Evolutionary conservation across 2,329 filamentous ascomycete genomes (phyloP), one percentile per base, ranked within the genome.

Genomic region (Arthroderma sp.): DNA sequence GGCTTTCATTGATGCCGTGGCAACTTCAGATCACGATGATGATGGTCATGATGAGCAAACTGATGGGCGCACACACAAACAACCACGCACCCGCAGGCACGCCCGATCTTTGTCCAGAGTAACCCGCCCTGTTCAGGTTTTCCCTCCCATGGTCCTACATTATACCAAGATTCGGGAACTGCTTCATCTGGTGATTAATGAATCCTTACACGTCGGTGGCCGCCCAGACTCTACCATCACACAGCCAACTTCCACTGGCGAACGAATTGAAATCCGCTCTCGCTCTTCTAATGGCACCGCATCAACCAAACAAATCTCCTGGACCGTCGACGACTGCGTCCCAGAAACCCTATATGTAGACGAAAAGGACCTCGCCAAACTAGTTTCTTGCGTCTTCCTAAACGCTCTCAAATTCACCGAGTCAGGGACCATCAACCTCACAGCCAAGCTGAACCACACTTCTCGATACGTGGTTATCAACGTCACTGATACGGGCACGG

Each of bases 41-140:
- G 73, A 98, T 98, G 66, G 93, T 98, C 11, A 81, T 98, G 58
- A 98, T 98, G 71, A 95, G 89, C 72, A 98, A 25, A 47, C 19
- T 8, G 41, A 21, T 23, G 41, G 25, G 19, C 13, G 15, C 13
- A 23, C 41, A 25, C 19, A 47, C 25, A 11, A 47, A 25, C 19
- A 19, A 25, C 23, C 41, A 15, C 19, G 21, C 25, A 19, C 17
- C 53, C 39, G 41, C 19, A 47, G 25, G 23, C 54, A 57, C n/a
- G 66, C 69, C 55, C 64, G 69, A 56, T 71, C 69, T 15, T 68
- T 70, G 23, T 65, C 70, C 28, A 66, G 69, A 60, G 64, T 69
- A 58, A 61, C 67, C 60, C 63, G 66, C 58, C 47, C 54, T 11
- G 47, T 52, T 15, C 66, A 69, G 37, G 70, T 71, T 49, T 58